These are phyloP conservation scores for Erodium texanum DNA, from an alignment of 441 rosid genomes.

Conservation along the genomic window DNA sequence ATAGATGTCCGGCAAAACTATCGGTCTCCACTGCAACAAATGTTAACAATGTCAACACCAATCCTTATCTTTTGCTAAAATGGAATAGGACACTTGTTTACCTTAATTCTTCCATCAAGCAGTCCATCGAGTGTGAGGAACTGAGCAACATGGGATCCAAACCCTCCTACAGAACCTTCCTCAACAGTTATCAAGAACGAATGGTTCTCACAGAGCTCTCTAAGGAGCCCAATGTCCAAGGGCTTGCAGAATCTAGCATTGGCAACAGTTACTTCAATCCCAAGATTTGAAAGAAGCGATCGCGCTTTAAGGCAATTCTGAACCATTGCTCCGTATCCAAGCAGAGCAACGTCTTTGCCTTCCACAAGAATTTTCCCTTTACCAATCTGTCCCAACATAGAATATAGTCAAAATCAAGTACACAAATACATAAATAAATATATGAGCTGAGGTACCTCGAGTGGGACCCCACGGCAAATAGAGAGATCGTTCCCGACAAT, in stretches of 20 bases:
- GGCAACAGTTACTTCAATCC: slow-evolving; percentile 75
- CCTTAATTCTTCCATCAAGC: slow-evolving; percentile 76
- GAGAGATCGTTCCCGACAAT: slow-evolving; percentile 41
- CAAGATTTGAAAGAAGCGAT: slow-evolving; percentile 66
- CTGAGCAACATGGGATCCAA: slow-evolving; percentile 85
- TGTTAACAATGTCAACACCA: neutral
- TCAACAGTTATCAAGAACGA: slow-evolving; percentile 65
- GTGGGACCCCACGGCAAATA: slow-evolving; percentile 42
- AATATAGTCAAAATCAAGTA: neutral
- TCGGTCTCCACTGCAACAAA: slow-evolving; percentile 68
- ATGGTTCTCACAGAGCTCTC: slow-evolving; percentile 63
- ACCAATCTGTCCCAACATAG: slow-evolving; percentile 51
- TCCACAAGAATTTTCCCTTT: slow-evolving; percentile 60
- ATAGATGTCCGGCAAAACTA: slow-evolving; percentile 76
- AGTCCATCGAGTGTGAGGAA: slow-evolving; percentile 77
- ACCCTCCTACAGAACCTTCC: slow-evolving; percentile 89
- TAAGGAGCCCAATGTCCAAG: slow-evolving; percentile 62
- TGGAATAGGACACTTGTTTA: slow-evolving; percentile 11
- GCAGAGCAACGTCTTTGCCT: slow-evolving; percentile 77
- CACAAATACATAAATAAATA: neutral
- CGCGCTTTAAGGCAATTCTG: slow-evolving; percentile 81
- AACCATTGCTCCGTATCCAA: slow-evolving; percentile 90
- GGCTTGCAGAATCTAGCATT: slow-evolving; percentile 97
- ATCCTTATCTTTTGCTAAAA: no score
- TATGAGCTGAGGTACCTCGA: slow-evolving; percentile 44